These are phyloP conservation scores for Haplosporangium gracile DNA, from an alignment of 192 early-diverging fungal genomes.

Conservation along the genomic window DNA sequence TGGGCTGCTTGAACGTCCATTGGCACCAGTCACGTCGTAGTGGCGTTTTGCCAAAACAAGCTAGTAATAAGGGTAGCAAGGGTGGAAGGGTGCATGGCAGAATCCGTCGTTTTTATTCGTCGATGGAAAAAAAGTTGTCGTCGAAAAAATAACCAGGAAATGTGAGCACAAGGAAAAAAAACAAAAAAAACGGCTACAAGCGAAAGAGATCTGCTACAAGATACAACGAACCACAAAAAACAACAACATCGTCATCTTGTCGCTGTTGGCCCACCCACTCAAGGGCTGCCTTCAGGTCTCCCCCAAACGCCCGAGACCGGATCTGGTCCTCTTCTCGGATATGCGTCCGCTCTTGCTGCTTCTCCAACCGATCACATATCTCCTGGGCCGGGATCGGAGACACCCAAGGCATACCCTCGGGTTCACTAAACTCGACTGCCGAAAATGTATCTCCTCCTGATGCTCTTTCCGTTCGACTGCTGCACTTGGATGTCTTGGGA, in stretches of 20 bases:
- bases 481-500: neutral
- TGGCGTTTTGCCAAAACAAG: neutral
- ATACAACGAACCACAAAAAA: conserved; percentile 90
- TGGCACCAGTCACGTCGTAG: conserved; percentile 1
- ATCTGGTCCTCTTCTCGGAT: conserved; percentile 34
- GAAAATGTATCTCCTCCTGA: conserved; percentile 68
- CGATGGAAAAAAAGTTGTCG: neutral
- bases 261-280: conserved; percentile 30
- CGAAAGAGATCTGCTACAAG: conserved; percentile 85
- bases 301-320: conserved; percentile 34
- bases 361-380: conserved; percentile 48
- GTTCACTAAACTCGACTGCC: conserved; percentile 79
- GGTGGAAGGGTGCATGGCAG: neutral
- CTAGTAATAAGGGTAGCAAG: too few species aligned
- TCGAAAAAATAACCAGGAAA: neutral
- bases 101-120: conserved; percentile 2
- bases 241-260: conserved; percentile 64
- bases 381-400: conserved; percentile 62
- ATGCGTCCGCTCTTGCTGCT: conserved; percentile 10
- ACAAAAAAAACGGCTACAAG: conserved; percentile 23
- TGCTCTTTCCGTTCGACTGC: too few species aligned
- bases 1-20: neutral
- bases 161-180: conserved; percentile 5
- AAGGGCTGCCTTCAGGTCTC: conserved; percentile 57
- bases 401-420: conserved; percentile 93